Conservation (phyloP, 2,329 filamentous ascomycete genomes). For the Colletotrichum chrysophilum region DNA sequence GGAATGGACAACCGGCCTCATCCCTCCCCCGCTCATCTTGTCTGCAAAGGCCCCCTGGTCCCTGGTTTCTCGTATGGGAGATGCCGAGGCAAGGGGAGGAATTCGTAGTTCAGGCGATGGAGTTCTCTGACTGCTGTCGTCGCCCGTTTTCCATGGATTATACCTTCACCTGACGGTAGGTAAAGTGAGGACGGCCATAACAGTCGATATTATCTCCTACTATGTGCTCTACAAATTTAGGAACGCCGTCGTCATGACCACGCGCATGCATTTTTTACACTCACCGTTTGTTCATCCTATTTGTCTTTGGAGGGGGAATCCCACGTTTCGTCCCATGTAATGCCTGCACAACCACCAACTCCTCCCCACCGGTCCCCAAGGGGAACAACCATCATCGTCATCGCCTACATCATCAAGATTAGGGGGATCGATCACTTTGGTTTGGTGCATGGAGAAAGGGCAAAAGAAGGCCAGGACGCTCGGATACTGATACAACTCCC, state of each 20-base stretch:
- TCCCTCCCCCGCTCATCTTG: neutral
- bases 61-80: slow-evolving; percentile 4
- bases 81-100: slow-evolving; percentile 1
- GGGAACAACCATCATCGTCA: neutral
- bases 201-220: neutral
- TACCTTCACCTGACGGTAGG: slow-evolving; percentile 4
- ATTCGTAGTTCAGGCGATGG: neutral
- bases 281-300: slow-evolving; percentile 1
- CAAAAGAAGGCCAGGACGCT: neutral
- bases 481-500: neutral
- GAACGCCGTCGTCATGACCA: neutral
- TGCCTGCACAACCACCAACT: neutral
- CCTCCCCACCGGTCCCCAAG: neutral
- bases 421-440: neutral
- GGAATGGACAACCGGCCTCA: slow-evolving; percentile 3
- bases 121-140: neutral
- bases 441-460: neutral
- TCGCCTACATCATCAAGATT: neutral
- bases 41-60: neutral
- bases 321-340: slow-evolving; percentile 16
- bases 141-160: neutral
- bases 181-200: neutral
- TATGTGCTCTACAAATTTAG: slow-evolving; percentile 1
- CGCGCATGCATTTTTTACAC: neutral
- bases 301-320: neutral